Conservation (phyloP, 2,329 filamentous ascomycete genomes). For the Tolypocladium amazonense region DNA sequence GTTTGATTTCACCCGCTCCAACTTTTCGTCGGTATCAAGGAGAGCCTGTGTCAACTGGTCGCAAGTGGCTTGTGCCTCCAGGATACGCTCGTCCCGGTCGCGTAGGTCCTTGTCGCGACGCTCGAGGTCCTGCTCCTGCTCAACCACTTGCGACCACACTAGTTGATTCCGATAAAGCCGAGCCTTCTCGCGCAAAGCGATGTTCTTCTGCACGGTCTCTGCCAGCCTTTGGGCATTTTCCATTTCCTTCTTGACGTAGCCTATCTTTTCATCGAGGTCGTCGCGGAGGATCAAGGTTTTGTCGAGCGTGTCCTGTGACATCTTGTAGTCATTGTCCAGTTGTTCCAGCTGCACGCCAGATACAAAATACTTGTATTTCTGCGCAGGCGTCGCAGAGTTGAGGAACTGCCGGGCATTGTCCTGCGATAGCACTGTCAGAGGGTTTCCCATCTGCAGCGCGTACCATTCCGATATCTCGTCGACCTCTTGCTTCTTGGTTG, state of each 20-base stretch:
- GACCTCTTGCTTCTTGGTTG: slow-evolving; percentile 74
- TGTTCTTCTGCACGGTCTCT: slow-evolving; percentile 54
- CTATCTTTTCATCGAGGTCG: slow-evolving; percentile 22
- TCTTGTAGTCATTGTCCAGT: slow-evolving; percentile 79
- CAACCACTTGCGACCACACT: slow-evolving; percentile 79
- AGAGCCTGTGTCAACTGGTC: slow-evolving; percentile 38
- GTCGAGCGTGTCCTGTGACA: slow-evolving; percentile 72
- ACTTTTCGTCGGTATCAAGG: slow-evolving; percentile 32
- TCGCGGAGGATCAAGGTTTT: slow-evolving; percentile 35
- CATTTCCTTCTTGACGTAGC: slow-evolving; percentile 27
- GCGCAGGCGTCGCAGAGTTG: slow-evolving; percentile 66
- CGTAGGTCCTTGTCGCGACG: slow-evolving; percentile 18
- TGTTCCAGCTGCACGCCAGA: slow-evolving; percentile 90
- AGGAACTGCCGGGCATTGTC: slow-evolving; percentile 92
- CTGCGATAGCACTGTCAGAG: slow-evolving; percentile 89
- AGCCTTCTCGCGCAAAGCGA: slow-evolving; percentile 51
- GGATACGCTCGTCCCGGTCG: slow-evolving; percentile 14
- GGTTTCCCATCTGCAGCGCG: slow-evolving; percentile 89
- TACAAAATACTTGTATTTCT: slow-evolving; percentile 96
- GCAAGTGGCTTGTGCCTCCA: slow-evolving; percentile 15
- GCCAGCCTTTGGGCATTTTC: slow-evolving; percentile 54
- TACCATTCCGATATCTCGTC: slow-evolving; percentile 93
- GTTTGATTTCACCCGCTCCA: slow-evolving; percentile 26
- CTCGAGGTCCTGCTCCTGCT: slow-evolving; percentile 51
- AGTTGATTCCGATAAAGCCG: slow-evolving; percentile 53